Base-by-base conservation (phyloP, 352 stramenopile species). In the Globisporangium cylindrosporum region DNA sequence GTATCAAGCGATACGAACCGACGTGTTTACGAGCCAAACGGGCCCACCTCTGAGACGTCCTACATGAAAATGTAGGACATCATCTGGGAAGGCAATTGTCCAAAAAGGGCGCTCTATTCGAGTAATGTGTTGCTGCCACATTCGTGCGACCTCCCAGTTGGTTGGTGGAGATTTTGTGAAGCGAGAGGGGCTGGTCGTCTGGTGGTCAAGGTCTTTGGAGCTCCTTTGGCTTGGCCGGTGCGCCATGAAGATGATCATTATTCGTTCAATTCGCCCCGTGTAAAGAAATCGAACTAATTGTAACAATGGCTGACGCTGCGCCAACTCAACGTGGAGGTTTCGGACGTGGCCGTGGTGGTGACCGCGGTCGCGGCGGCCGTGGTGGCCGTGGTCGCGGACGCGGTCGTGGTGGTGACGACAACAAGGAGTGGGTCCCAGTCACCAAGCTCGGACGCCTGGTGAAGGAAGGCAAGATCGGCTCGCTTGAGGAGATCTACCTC, bases 361-460 rank as follows among this genome's bases (percentile, higher is more conserved):
- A 84, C 70, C 78, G 90, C 69, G 87, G 96, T 62, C 84, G 93
- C 73, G 82, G 92, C 76, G 80, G 92, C 66, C 79, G 93, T 69
- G 82, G 93, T 81, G 89, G 94, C 62, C 86, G 93, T 76, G 88
- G 90, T 29, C 75, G 94, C 66, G 84, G 93, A 51, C 87, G 95
- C 71, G 88, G 94, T 36, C 81, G 90, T 81, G 86, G 87, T 48
- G 84, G 94, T 66, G 96, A 98, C 53, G 91, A 97, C 58, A 84
- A 82, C 66, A 97, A 98, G 79, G 97, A 99, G 73, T 99, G 98
- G 98, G 93, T 98, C 34, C 98, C 98, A 67, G 97, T 99, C 59
- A 99, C 98, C 84, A 99, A 99, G 90, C 97, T 99, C 66, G 98
- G 98, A 69, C 97, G 98, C 80, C 91, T 99, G 67, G 98, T 99